Conservation (phyloP, 1,139 yeast genomes). For the Hyphopichia khmerensis region DNA sequence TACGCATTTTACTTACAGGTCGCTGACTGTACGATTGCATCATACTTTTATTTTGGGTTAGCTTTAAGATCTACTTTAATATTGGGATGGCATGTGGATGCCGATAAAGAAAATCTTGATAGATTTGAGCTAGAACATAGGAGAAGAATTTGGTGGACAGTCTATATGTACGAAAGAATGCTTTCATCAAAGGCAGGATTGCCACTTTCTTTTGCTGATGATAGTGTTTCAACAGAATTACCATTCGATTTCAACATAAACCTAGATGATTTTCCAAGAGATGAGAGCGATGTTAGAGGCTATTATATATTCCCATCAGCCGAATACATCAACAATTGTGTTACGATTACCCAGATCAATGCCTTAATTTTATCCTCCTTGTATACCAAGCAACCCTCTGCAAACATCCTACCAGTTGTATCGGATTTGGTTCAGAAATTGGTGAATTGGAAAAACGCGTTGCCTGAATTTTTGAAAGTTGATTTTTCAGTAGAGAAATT, state of each 20-base stretch:
- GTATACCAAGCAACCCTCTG: slow-evolving; percentile 74
- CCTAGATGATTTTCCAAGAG: slow-evolving; percentile 49
- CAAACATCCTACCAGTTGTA: slow-evolving; percentile 71
- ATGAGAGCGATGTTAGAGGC: slow-evolving; percentile 49
- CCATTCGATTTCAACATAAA: slow-evolving; percentile 72
- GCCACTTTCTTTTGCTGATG: slow-evolving; percentile 76
- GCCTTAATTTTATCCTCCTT: slow-evolving; percentile 70
- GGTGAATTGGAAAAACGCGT: slow-evolving; percentile 65
- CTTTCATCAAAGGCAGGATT: slow-evolving; percentile 81
- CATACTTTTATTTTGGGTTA: slow-evolving; percentile 77
- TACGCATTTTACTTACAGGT: slow-evolving; percentile 83
- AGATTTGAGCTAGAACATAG: slow-evolving; percentile 76
- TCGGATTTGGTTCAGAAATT: slow-evolving; percentile 69
- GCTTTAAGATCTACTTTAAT: slow-evolving; percentile 74
- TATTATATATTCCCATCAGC: slow-evolving; percentile 80
- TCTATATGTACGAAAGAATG: slow-evolving; percentile 86
- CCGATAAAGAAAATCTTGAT: slow-evolving; percentile 62
- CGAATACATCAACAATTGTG: slow-evolving; percentile 75
- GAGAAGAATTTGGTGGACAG: slow-evolving; percentile 89
- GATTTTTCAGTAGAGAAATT: slow-evolving; percentile 59
- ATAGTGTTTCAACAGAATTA: slow-evolving; percentile 71
- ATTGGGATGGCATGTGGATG: slow-evolving; percentile 82
- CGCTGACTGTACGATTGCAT: slow-evolving; percentile 81
- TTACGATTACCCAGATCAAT: slow-evolving; percentile 76
- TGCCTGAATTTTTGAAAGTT: slow-evolving; percentile 64